A percentile compares a stretch with the other conserved stretches of the same genome.
phyloP scores from a whole-genome alignment of 2,329 filamentous ascomycete genomes.

The Pseudomassariella vexata region DNA sequence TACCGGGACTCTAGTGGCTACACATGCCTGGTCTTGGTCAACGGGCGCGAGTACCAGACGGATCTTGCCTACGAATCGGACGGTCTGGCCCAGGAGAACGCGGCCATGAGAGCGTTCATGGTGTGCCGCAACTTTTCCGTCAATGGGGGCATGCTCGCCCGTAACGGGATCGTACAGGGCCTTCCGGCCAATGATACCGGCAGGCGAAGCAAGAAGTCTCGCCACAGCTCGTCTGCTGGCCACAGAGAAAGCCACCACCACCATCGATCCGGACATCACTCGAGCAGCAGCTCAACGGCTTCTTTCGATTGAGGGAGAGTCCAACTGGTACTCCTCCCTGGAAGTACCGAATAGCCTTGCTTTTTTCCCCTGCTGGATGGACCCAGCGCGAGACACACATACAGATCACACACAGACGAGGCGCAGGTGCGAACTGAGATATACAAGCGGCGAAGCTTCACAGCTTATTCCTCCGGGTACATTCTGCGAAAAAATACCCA shows the following conservation, averaged over 20 bases:
- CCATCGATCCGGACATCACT: conserved; percentile 51
- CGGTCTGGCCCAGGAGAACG: conserved; percentile 81
- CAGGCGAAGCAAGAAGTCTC: conserved; percentile 47
- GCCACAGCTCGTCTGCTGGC: conserved; percentile 38
- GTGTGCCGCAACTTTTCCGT: conserved; percentile 97
- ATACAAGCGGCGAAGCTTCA: conserved; percentile 31
- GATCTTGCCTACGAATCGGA: conserved; percentile 80
- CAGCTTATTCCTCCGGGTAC: conserved; percentile 26
- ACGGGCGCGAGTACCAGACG: conserved; percentile 94
- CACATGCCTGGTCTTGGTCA: conserved; percentile 87
- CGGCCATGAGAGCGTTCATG: conserved; percentile 93
- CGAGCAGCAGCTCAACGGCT: conserved; percentile 57
- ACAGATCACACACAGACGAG: not conserved
- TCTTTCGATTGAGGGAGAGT: conserved; percentile 45
- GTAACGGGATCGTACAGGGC: conserved; percentile 63
- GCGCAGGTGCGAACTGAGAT: conserved; percentile 17
- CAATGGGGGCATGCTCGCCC: conserved; percentile 84
- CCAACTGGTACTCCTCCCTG: too few species aligned
- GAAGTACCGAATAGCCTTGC: too few species aligned
- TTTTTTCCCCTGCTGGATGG: too few species aligned
- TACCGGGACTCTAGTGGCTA: conserved; percentile 70
- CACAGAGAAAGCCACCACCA: conserved; percentile 37
- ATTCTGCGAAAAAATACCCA: conserved; percentile 21
- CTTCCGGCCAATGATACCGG: conserved; percentile 50
- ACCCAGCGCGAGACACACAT: conserved; percentile 17